phyloP scores from a whole-genome alignment of 805 yeast species.

The Starmerella geochares region DNA sequence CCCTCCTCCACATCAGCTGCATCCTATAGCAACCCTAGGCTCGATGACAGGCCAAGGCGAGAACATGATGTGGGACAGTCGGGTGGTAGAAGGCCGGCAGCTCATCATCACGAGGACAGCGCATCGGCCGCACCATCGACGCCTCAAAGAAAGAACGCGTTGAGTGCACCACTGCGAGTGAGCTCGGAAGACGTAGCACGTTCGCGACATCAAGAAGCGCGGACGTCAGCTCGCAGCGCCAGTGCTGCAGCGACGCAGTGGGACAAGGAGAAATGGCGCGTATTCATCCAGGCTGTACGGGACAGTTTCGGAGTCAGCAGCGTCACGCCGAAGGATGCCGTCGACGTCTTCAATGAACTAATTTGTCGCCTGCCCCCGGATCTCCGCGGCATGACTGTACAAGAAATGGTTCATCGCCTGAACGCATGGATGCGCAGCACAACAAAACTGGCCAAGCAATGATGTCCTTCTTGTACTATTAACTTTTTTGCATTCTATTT shows the following conservation, averaged over 20 bases:
- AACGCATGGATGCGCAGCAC: constrained; percentile 13
- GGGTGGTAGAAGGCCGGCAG: background rate
- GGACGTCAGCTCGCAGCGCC: background rate
- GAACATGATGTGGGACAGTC: too few relatives aligned
- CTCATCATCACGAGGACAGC: background rate
- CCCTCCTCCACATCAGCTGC: too few relatives aligned
- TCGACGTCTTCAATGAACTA: background rate
- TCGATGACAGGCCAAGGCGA: too few relatives aligned
- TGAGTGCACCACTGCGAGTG: too few relatives aligned
- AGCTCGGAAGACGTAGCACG: too few relatives aligned
- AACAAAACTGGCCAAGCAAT: background rate
- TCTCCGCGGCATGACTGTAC: constrained; percentile 11
- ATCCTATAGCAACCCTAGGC: too few relatives aligned
- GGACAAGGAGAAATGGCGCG: constrained; percentile 17
- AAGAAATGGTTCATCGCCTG: constrained; percentile 11
- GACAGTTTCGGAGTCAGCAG: background rate
- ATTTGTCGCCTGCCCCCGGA: constrained; percentile 10
- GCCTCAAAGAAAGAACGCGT: too few relatives aligned
- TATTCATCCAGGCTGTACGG: constrained; percentile 10
- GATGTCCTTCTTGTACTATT: background rate
- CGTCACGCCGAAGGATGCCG: background rate
- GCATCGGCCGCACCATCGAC: background rate
- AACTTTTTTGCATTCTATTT: background rate
- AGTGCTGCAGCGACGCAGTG: background rate
- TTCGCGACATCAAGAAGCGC: too few relatives aligned